Conservation (phyloP, 306 rosid species). For the Cicer bijugum region DNA sequence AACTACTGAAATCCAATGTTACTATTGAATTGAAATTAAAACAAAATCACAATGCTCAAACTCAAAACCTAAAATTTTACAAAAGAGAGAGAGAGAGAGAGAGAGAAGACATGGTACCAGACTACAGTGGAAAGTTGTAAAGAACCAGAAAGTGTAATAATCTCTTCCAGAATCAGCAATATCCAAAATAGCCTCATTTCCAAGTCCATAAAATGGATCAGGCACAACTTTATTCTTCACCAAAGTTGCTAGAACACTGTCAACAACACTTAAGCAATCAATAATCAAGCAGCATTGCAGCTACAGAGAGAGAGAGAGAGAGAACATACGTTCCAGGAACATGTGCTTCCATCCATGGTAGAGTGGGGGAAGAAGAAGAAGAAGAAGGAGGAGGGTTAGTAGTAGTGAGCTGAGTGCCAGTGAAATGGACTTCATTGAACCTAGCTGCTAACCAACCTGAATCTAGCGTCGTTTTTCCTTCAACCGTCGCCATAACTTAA, state of each 20-base stretch:
- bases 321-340: constrained; percentile 82
- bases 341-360: constrained; percentile 85
- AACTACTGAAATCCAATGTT: constrained; percentile 6
- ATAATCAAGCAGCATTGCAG: constrained; percentile 11
- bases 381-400: constrained; percentile 60
- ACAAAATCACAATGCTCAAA: not conserved
- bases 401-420: constrained; percentile 82
- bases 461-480: constrained; percentile 63
- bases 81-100: not conserved
- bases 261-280: not conserved
- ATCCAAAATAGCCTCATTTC: constrained; percentile 72
- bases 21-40: not conserved
- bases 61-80: not conserved
- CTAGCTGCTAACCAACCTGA: constrained; percentile 91
- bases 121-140: constrained; percentile 69
- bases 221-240: constrained; percentile 86
- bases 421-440: constrained; percentile 62
- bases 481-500: constrained; percentile 6
- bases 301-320: constrained; percentile 34
- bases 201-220: constrained; percentile 86
- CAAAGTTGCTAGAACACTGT: constrained; percentile 88
- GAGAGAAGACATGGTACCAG: constrained; percentile 55
- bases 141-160: constrained; percentile 90
- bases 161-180: constrained; percentile 94
- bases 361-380: constrained; percentile 44